phyloP scores from a whole-genome alignment of 768 basidiomycete genomes.

The Tricholoma sp. region DNA sequence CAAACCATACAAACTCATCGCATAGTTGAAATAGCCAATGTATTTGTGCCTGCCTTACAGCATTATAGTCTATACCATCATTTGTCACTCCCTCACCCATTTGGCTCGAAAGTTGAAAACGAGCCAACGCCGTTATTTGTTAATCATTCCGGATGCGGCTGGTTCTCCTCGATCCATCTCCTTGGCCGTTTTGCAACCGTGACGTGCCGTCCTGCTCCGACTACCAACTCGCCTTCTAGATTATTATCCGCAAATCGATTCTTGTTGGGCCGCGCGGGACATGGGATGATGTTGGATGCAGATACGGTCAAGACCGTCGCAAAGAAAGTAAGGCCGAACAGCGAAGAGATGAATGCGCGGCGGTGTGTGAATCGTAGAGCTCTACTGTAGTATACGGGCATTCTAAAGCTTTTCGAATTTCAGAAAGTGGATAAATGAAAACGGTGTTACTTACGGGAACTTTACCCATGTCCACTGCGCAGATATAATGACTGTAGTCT shows the following conservation, averaged over 20 bases:
- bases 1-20: constrained; percentile 19
- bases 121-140: neutral
- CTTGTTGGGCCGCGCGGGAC: constrained; percentile 63
- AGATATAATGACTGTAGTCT: constrained; percentile 1
- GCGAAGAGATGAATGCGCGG: constrained; percentile 69
- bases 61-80: constrained; percentile 1
- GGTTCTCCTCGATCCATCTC: constrained; percentile 80
- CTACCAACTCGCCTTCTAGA: constrained; percentile 13
- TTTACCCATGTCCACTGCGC: constrained; percentile 23
- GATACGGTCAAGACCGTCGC: constrained; percentile 77
- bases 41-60: constrained; percentile 13
- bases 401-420: constrained; percentile 33
- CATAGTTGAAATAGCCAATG: constrained; percentile 20
- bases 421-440: neutral
- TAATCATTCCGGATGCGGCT: constrained; percentile 28
- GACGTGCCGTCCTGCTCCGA: constrained; percentile 31
- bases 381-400: constrained; percentile 55
- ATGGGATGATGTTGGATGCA: constrained; percentile 73
- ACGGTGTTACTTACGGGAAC: constrained; percentile 11
- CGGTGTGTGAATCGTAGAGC: constrained; percentile 58
- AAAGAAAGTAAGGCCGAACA: constrained; percentile 78
- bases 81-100: neutral
- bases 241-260: constrained; percentile 55
- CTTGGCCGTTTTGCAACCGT: constrained; percentile 57
- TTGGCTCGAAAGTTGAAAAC: neutral